These are phyloP conservation scores for Dunaliella primolecta DNA, from an alignment of 139 green algal genomes.

Conservation along the genomic window DNA sequence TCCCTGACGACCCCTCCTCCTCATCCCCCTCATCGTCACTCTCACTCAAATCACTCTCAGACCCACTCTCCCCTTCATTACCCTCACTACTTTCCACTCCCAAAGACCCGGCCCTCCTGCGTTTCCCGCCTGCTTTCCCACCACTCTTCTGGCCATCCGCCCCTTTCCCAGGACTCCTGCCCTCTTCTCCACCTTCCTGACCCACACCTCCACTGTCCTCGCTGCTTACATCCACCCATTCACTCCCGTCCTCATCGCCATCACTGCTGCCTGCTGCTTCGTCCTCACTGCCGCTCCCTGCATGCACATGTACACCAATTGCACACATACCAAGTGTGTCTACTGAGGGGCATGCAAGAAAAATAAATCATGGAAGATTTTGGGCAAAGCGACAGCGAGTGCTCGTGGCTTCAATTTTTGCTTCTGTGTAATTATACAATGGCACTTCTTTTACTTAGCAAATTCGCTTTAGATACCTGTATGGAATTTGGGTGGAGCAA, in stretches of 20 bases:
- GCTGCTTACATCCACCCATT: not conserved
- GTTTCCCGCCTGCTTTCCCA: not conserved
- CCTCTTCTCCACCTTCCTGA: not conserved
- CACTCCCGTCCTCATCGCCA: slow-evolving; percentile 5
- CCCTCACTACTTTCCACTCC: slow-evolving; percentile 10
- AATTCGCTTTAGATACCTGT: too few relatives aligned
- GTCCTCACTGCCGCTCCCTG: not conserved
- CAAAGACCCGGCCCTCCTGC: not conserved
- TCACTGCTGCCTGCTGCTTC: not conserved
- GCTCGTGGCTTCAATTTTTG: too few relatives aligned
- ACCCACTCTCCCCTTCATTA: not conserved
- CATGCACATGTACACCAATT: too few relatives aligned
- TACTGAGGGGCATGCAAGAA: too few relatives aligned
- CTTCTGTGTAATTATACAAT: too few relatives aligned
- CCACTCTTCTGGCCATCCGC: too few relatives aligned
- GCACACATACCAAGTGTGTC: too few relatives aligned
- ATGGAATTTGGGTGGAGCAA: too few relatives aligned
- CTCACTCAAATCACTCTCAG: slow-evolving; percentile 1
- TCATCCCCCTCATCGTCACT: slow-evolving; percentile 21
- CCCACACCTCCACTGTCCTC: not conserved
- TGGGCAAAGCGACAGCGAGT: too few relatives aligned
- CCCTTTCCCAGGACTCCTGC: not conserved
- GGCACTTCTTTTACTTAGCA: too few relatives aligned
- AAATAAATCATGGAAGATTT: too few relatives aligned
- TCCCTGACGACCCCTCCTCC: slow-evolving; percentile 10